phyloP scores from a whole-genome alignment of 2,329 filamentous ascomycete genomes.

The Keithomyces neogunnii region DNA sequence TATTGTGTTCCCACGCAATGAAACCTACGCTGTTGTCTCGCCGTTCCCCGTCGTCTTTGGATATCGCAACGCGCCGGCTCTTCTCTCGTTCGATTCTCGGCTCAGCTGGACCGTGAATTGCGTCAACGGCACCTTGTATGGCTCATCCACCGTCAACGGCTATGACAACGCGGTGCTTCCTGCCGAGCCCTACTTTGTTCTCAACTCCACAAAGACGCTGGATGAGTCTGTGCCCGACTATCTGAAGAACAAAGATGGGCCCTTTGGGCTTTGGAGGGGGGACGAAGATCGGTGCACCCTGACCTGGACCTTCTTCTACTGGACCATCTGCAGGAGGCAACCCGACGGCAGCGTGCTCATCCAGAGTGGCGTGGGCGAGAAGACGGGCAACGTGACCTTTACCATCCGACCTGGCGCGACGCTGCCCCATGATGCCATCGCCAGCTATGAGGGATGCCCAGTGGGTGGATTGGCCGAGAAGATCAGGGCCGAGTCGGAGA shows the following conservation, averaged over 20 bases:
- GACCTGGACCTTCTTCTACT: background rate
- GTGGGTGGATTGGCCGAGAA: background rate
- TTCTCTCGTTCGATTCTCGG: slow-evolving; percentile 1
- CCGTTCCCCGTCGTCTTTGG: slow-evolving; percentile 7
- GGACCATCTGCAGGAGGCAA: background rate
- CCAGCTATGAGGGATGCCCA: slow-evolving; percentile 3
- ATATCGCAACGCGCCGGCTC: slow-evolving; percentile 2
- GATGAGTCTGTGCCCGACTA: background rate
- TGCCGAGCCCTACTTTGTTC: background rate
- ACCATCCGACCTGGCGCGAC: background rate
- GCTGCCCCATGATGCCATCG: slow-evolving; percentile 6
- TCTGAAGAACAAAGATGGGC: background rate
- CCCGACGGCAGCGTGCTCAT: slow-evolving; percentile 1
- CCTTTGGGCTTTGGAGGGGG: background rate
- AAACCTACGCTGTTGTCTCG: slow-evolving; percentile 3
- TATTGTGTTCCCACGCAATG: slow-evolving; percentile 6
- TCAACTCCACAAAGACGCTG: background rate
- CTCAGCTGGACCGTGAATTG: slow-evolving; percentile 4
- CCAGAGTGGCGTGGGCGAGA: slow-evolving; percentile 2
- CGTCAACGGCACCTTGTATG: background rate
- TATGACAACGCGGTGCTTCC: slow-evolving; percentile 2
- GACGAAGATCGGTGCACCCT: background rate
- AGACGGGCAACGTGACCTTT: slow-evolving; percentile 3
- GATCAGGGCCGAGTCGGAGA: background rate
- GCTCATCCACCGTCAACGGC: background rate